phyloP scores from a whole-genome alignment of 1,284 basidiomycete genomes.

The Ganoderma meredithae region DNA sequence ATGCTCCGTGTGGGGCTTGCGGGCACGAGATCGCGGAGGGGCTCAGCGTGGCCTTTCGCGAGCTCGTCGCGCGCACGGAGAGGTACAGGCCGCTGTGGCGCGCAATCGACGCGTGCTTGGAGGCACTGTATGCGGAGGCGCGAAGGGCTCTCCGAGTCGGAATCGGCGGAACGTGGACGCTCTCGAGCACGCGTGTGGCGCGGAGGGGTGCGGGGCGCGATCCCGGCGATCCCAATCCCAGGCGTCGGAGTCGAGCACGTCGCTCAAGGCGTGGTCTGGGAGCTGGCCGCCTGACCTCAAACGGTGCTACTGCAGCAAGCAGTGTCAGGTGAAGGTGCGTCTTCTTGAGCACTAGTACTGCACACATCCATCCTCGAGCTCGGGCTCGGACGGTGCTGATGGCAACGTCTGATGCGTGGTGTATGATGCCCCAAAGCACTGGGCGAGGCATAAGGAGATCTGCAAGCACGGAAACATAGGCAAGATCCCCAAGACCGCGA shows the following conservation, averaged over 20 bases:
- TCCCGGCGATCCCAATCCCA: too few relatives aligned
- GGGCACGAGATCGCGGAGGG: slow-evolving; percentile 15
- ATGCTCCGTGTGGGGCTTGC: slow-evolving; percentile 17
- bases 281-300: neutral
- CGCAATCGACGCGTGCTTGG: slow-evolving; percentile 11
- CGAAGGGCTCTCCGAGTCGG: neutral
- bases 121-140: slow-evolving; percentile 18
- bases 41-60: slow-evolving; percentile 13
- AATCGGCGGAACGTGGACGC: neutral
- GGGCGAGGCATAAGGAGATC: neutral
- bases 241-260: neutral
- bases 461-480: neutral
- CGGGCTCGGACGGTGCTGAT: neutral
- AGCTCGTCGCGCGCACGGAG: slow-evolving; percentile 6
- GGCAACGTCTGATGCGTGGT: too few relatives aligned
- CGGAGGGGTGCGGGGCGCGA: neutral
- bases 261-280: neutral
- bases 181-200: neutral
- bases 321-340: neutral
- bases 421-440: neutral
- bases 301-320: slow-evolving; percentile 1
- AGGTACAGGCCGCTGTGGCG: slow-evolving; percentile 21
- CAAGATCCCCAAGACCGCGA: neutral
- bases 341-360: too few relatives aligned
- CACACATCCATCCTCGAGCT: neutral